Percentiles rank a stretch among this genome's conserved stretches.
These are phyloP conservation scores for Colletotrichum musicola DNA, from an alignment of 2,329 filamentous ascomycete species.

Conservation along the genomic window DNA sequence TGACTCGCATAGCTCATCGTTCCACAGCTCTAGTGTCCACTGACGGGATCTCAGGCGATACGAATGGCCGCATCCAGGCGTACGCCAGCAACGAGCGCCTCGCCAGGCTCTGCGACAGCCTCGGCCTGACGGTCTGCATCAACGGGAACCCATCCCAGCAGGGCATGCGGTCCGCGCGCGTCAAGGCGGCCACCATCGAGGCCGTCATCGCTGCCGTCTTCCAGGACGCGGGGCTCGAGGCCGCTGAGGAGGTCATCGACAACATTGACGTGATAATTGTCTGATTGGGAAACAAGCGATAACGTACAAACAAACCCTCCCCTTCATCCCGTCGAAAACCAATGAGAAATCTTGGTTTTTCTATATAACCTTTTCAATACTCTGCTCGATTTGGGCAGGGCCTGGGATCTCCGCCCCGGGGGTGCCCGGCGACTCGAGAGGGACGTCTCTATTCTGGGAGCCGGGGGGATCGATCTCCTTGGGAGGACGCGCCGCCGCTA, in stretches of 20 bases:
- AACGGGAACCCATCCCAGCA: background rate
- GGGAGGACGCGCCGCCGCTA: background rate
- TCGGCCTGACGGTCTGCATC: slow-evolving; percentile 2
- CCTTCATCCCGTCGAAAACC: too few relatives aligned
- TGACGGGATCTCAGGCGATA: background rate
- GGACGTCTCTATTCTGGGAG: background rate
- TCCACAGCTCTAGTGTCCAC: too few relatives aligned
- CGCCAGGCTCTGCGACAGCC: background rate
- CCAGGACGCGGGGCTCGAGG: background rate
- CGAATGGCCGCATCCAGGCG: background rate
- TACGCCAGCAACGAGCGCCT: background rate
- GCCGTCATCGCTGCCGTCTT: slow-evolving; percentile 8
- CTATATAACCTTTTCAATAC: slow-evolving; percentile 2
- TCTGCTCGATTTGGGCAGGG: background rate
- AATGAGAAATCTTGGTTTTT: background rate
- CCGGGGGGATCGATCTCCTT: background rate
- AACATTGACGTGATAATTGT: background rate
- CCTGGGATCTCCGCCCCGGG: background rate
- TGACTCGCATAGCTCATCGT: too few relatives aligned
- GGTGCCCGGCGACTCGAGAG: background rate
- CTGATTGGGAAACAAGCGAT: background rate
- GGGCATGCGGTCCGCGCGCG: background rate
- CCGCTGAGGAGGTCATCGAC: background rate
- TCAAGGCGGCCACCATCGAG: slow-evolving; percentile 8
- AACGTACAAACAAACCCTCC: background rate